Percentiles rank a stretch among this genome's conserved stretches.
Evolutionary conservation across 768 basidiomycete genomes (phyloP).

Genomic region (Ramaria sp.): DNA sequence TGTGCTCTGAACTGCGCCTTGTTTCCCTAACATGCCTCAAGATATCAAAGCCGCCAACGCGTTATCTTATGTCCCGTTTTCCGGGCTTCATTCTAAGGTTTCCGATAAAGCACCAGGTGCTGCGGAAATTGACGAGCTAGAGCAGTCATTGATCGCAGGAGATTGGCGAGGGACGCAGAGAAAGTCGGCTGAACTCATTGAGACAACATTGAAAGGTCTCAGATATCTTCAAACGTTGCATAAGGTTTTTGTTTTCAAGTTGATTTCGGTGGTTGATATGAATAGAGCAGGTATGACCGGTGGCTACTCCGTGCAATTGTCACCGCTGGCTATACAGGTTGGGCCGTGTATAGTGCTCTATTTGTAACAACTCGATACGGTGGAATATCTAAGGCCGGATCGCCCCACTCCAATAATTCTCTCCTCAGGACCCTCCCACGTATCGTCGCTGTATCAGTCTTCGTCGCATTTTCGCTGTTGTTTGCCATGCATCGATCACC

Average conservation of each 20-base stretch:
- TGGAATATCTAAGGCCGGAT: background rate
- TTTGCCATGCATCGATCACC: slow-evolving; percentile 60
- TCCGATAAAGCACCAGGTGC: slow-evolving; percentile 24
- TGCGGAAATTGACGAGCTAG: slow-evolving; percentile 29
- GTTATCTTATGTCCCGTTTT: slow-evolving; percentile 54
- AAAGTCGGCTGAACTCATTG: slow-evolving; percentile 40
- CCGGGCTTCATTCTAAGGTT: slow-evolving; percentile 28
- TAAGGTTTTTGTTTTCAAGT: background rate
- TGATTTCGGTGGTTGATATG: slow-evolving; percentile 9
- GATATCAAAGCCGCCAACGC: slow-evolving; percentile 50
- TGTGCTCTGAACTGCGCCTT: background rate
- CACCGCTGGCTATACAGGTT: slow-evolving; percentile 61
- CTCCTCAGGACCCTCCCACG: slow-evolving; percentile 10
- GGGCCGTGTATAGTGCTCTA: slow-evolving; percentile 57
- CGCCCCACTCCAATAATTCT: background rate
- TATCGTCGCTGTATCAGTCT: slow-evolving; percentile 19
- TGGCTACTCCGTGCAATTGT: slow-evolving; percentile 61
- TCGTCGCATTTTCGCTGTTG: slow-evolving; percentile 30
- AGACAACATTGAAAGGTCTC: slow-evolving; percentile 44
- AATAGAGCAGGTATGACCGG: slow-evolving; percentile 48
- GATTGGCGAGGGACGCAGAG: slow-evolving; percentile 40
- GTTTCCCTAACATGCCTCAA: slow-evolving; percentile 18
- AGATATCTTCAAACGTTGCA: slow-evolving; percentile 65
- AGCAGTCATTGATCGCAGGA: slow-evolving; percentile 29
- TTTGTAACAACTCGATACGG: slow-evolving; percentile 31